Percentiles rank a stretch among this genome's conserved stretches.
These are phyloP conservation scores for Ballota nigra DNA, from an alignment of 257 asterid genomes.

Conservation along the genomic window DNA sequence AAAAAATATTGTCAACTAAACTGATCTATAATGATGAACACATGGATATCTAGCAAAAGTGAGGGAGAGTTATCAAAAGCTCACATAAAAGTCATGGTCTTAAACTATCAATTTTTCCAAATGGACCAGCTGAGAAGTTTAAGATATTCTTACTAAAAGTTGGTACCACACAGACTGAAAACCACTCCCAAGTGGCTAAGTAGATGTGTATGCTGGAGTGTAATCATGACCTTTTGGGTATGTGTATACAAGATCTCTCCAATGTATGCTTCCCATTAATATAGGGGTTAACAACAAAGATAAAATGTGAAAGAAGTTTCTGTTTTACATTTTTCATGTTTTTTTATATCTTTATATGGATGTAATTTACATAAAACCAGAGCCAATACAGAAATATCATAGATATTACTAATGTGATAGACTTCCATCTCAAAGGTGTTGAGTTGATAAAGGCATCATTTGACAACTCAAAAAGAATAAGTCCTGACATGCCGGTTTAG, in stretches of 20 bases:
- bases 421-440: not conserved
- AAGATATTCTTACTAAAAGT: not conserved
- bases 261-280: not conserved
- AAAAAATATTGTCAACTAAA: slow-evolving; percentile 16
- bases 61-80: not conserved
- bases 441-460: not conserved
- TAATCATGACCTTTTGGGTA: no score
- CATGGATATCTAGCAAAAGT: not conserved
- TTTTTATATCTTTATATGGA: not conserved
- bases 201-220: not conserved
- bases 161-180: not conserved
- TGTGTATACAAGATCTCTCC: not conserved
- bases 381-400: not conserved
- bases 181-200: not conserved
- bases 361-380: not conserved
- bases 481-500: not conserved
- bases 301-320: not conserved
- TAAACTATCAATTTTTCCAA: not conserved
- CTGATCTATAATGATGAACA: slow-evolving; percentile 9
- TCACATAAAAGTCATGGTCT: not conserved
- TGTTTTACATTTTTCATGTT: not conserved
- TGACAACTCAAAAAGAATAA: not conserved
- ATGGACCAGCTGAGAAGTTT: not conserved
- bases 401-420: not conserved
- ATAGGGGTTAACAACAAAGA: not conserved